A percentile compares a stretch with the other conserved stretches of the same genome.
Evolutionary conservation across 1,284 basidiomycete genomes (phyloP).

Genomic region (Papiliotrema laurentii): DNA sequence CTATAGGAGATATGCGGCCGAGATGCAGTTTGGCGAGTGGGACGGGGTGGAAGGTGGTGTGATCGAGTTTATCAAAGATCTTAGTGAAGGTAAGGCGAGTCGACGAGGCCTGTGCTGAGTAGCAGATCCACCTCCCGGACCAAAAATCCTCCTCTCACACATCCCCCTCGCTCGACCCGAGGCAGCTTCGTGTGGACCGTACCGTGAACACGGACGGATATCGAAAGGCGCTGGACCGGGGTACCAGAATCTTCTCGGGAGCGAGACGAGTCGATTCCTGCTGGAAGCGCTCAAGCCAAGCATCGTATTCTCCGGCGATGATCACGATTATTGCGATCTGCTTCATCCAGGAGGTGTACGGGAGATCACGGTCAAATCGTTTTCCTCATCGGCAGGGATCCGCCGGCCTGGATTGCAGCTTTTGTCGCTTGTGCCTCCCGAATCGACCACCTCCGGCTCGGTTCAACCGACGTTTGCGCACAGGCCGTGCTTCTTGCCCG

Average conservation of each 20-base stretch:
- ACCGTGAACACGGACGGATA: constrained; percentile 68
- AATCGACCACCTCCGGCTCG: constrained; percentile 12
- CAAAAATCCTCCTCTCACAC: constrained; percentile 69
- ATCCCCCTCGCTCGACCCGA: constrained; percentile 74
- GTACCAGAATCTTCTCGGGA: constrained; percentile 73
- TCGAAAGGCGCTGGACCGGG: constrained; percentile 69
- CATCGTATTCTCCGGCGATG: constrained; percentile 68
- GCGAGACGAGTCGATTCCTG: constrained; percentile 66
- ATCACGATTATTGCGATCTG: constrained; percentile 82
- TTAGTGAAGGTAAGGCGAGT: constrained; percentile 51
- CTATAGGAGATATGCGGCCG: constrained; percentile 58
- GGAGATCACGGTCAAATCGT: constrained; percentile 76
- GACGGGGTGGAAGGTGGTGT: constrained; percentile 57
- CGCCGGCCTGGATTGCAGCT: constrained; percentile 77
- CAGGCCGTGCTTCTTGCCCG: constrained; percentile 62
- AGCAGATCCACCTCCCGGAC: constrained; percentile 46
- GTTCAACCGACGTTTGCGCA: constrained; percentile 51
- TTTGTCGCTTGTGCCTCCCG: constrained; percentile 61
- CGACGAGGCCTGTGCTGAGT: neutral
- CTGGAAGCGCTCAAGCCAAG: constrained; percentile 62
- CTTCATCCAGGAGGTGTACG: constrained; percentile 55
- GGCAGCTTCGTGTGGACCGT: constrained; percentile 64
- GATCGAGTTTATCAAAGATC: constrained; percentile 64
- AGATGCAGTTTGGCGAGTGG: constrained; percentile 57
- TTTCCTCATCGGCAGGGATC: constrained; percentile 75